A percentile compares a stretch with the other conserved stretches of the same genome.
Conservation (phyloP, 352 stramenopile genomes). For the Phytophthora idaei region DNA sequence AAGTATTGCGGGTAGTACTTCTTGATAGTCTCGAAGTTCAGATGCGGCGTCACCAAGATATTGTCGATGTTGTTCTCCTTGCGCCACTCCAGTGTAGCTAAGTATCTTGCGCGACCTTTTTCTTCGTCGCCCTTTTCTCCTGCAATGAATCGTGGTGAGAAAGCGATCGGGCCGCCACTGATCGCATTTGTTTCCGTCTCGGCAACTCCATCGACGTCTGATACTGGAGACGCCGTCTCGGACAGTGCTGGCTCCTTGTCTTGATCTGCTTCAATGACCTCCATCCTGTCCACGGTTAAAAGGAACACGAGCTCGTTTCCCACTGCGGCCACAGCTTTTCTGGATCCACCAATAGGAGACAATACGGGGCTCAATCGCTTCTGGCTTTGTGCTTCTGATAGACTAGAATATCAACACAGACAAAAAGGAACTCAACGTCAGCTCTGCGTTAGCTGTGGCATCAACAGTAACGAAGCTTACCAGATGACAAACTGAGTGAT, state of each 20-base stretch:
- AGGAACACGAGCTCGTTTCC: slow-evolving; percentile 53
- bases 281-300: slow-evolving; percentile 63
- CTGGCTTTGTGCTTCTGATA: slow-evolving; percentile 38
- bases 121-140: slow-evolving; percentile 85
- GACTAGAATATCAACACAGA: slow-evolving; percentile 22
- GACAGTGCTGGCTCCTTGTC: slow-evolving; percentile 35
- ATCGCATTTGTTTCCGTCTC: slow-evolving; percentile 37
- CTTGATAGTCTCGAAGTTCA: slow-evolving; percentile 90
- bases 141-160: slow-evolving; percentile 81
- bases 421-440: slow-evolving; percentile 9
- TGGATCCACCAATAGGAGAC: slow-evolving; percentile 20
- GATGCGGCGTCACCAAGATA: slow-evolving; percentile 84
- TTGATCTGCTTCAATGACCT: slow-evolving; percentile 71
- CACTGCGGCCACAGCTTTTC: slow-evolving; percentile 21
- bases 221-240: slow-evolving; percentile 33
- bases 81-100: slow-evolving; percentile 86
- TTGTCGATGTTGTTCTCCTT: slow-evolving; percentile 87
- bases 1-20: slow-evolving; percentile 93
- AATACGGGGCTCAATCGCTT: slow-evolving; percentile 25
- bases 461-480: slow-evolving; percentile 30
- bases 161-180: slow-evolving; percentile 69
- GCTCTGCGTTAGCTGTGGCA: not conserved
- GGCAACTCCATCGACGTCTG: slow-evolving; percentile 18
- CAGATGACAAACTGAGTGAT: slow-evolving; percentile 68
- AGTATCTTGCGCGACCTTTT: slow-evolving; percentile 76